Conservation (phyloP, 164 flowering plant species). For the Kingdonia uniflora region DNA sequence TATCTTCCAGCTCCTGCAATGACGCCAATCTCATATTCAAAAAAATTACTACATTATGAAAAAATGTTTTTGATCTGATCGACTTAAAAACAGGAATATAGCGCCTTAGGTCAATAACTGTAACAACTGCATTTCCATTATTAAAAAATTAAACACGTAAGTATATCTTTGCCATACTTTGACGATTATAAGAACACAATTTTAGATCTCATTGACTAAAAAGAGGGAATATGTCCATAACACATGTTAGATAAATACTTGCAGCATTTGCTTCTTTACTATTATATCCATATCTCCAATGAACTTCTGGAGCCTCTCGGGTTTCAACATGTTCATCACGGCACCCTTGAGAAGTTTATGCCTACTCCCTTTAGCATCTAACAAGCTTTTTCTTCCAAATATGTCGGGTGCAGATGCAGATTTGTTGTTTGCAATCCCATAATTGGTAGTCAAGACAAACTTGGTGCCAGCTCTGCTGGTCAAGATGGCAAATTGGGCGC, state of each 20-base stretch:
- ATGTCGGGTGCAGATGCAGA: neutral
- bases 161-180: too few relatives aligned
- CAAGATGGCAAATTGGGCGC: neutral
- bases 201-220: too few relatives aligned
- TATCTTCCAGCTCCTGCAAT: too few relatives aligned
- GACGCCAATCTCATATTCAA: too few relatives aligned
- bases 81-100: too few relatives aligned
- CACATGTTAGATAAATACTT: neutral
- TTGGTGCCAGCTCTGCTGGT: neutral
- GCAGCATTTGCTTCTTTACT: neutral
- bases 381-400: neutral
- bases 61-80: too few relatives aligned
- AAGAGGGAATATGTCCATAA: too few relatives aligned
- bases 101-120: too few relatives aligned
- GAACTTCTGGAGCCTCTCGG: neutral
- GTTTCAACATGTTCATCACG: neutral
- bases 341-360: neutral
- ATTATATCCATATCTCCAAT: neutral
- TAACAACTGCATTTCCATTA: too few relatives aligned
- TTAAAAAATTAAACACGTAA: too few relatives aligned
- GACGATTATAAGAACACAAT: too few relatives aligned
- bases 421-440: neutral
- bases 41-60: too few relatives aligned
- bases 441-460: neutral
- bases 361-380: neutral